Conservation (phyloP, 306 rosid genomes). For the Sphenostylis stenocarpa region DNA sequence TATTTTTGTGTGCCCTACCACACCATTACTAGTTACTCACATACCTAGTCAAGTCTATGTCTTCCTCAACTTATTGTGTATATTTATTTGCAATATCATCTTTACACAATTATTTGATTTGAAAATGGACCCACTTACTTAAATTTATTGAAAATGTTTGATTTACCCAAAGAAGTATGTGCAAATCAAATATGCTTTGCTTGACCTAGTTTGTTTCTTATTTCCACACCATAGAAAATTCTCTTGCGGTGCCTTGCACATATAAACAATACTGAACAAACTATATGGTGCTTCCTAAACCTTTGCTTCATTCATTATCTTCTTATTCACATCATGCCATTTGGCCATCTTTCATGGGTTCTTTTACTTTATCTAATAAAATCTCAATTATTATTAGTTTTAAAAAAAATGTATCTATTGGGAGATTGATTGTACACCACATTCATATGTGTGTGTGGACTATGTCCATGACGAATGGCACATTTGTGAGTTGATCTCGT, state of each 20-base stretch:
- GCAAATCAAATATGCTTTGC: constrained; percentile 18
- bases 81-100: background rate
- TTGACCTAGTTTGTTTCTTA: constrained; percentile 27
- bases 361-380: background rate
- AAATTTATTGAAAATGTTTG: constrained; percentile 12
- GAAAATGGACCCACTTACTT: constrained; percentile 23
- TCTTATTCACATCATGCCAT: background rate
- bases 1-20: too few species aligned
- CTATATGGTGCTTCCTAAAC: background rate
- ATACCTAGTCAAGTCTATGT: background rate
- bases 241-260: background rate
- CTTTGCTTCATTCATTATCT: background rate
- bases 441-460: background rate
- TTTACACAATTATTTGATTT: background rate
- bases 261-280: background rate
- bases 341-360: background rate
- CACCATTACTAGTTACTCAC: too few species aligned
- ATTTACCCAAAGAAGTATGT: background rate
- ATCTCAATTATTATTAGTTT: background rate
- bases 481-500: background rate
- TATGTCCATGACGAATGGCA: constrained; percentile 11
- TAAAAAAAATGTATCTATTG: background rate
- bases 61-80: background rate
- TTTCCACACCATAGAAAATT: background rate
- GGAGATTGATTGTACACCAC: constrained; percentile 29